phyloP scores from a whole-genome alignment of 108 stramenopile species.

The Cyclotella sp. region DNA sequence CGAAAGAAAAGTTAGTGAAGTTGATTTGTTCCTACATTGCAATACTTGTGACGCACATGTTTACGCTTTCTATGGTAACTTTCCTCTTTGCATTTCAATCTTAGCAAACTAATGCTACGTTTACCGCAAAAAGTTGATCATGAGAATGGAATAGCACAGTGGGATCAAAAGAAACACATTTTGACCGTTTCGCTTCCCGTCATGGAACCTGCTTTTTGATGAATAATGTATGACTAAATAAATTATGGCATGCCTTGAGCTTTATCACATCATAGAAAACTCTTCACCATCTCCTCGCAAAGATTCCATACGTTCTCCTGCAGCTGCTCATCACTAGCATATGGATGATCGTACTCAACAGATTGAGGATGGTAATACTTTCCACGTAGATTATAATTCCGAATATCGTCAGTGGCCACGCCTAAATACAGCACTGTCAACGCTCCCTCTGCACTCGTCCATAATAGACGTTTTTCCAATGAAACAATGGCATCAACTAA shows the following conservation, averaged over 20 bases:
- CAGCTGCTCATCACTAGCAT: constrained; percentile 35
- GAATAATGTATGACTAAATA: no score
- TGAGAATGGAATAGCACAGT: no score
- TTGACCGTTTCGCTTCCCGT: no score
- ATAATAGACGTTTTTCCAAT: constrained; percentile 36
- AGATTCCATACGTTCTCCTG: constrained; percentile 61
- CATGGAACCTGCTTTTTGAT: no score
- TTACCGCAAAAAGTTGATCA: no score
- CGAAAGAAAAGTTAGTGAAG: no score
- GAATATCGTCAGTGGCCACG: constrained; percentile 28
- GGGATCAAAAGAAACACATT: no score
- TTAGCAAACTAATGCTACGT: no score
- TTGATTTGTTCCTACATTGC: no score
- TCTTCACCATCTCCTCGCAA: constrained; percentile 48
- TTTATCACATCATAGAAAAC: constrained; percentile 19
- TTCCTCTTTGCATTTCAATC: no score
- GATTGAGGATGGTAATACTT: constrained; percentile 66
- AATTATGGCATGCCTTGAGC: neutral
- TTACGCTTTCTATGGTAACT: no score
- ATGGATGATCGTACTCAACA: constrained; percentile 38
- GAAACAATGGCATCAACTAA: constrained; percentile 5
- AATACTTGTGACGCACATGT: no score
- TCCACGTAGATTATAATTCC: constrained; percentile 52
- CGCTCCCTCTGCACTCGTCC: constrained; percentile 62
- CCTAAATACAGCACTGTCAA: constrained; percentile 57